Evolutionary conservation across 208 protist genomes (phyloP).

Genomic region (Trypanosoma boissoni): DNA sequence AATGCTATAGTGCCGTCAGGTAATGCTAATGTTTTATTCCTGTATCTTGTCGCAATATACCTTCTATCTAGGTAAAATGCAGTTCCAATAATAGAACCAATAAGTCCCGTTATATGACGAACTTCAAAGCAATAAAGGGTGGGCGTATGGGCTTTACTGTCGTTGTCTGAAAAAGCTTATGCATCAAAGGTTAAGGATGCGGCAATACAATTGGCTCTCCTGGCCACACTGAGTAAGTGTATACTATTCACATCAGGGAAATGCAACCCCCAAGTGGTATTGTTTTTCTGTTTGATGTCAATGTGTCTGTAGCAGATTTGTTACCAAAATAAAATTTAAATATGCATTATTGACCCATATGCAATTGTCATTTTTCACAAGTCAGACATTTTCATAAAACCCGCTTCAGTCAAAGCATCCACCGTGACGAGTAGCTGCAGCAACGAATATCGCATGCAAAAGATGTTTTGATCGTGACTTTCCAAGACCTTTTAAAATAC

Average conservation of each 20-base stretch:
- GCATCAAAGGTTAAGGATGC: constrained; percentile 31
- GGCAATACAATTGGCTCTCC: constrained; percentile 56
- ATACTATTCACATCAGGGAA: constrained; percentile 36
- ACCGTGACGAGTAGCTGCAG: constrained; percentile 21
- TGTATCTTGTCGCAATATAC: constrained; percentile 46
- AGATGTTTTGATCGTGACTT: neutral
- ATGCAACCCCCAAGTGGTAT: neutral
- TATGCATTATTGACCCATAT: constrained; percentile 9
- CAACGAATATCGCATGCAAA: constrained; percentile 15
- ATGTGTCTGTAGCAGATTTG: too few relatives aligned
- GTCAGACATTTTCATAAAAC: constrained; percentile 28
- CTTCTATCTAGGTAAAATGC: constrained; percentile 57
- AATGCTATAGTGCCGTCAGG: constrained; percentile 67
- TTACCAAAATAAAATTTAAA: constrained; percentile 8
- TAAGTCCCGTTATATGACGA: constrained; percentile 41
- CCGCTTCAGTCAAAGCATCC: constrained; percentile 34
- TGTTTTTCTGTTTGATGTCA: too few relatives aligned
- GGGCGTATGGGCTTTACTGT: constrained; percentile 53
- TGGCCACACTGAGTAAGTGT: constrained; percentile 33
- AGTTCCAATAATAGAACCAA: constrained; percentile 44
- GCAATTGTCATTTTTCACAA: constrained; percentile 4
- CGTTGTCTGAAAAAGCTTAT: constrained; percentile 55
- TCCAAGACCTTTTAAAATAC: neutral
- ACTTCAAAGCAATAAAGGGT: constrained; percentile 38
- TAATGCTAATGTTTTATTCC: constrained; percentile 43